Base-by-base conservation (phyloP, 1,139 yeast species). In the Pichia sp. region DNA sequence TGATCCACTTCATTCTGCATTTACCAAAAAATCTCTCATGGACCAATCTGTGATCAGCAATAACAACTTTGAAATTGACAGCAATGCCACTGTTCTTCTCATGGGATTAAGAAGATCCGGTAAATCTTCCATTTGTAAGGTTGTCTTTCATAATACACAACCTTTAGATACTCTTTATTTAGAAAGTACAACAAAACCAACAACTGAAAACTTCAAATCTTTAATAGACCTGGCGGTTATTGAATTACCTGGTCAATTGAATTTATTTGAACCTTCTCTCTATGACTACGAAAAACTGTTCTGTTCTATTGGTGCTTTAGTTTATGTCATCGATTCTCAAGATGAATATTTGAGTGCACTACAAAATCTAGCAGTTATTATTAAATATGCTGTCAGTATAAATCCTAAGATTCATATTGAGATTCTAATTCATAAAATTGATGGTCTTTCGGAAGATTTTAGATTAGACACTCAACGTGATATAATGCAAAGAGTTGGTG, bases 91-190 rank as follows among this genome's bases (percentile, higher is more conserved):
- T 42, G 80, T 84, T 39, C 72, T 88, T 39, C 69, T 89, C 51
- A 87, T 89, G 96, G 97, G 97, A 0, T 74, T 89, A 40, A 77
- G 96, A 61, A 67, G 67, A 49, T 65, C 68, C 3, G 97, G 97
- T 16, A 90, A 90, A 65, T 85, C 95, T 11, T 87, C 96, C 4
- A 89, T 90, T 34, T 84, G 96, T 61, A 89, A 90, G 65, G 97
- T 92, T 24, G 95, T 92, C 2, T 92, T 92, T 67, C 96, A 92
- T 63, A 86, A 88, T 63, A 88, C 94, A 96, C 96, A 88, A 62
- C 97, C 98, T 1, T 70, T 90, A 52, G 97, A 92, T 61, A 90
- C 97, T 0, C 66, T 90, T 41, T 92, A 90, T 61, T 71, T 92
- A 46, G 98, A 92, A 60, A 82, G 92, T 52, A 92, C 98, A 0